Evolutionary conservation across 139 green algal species (phyloP).

Genomic region (Micractinium sp.): DNA sequence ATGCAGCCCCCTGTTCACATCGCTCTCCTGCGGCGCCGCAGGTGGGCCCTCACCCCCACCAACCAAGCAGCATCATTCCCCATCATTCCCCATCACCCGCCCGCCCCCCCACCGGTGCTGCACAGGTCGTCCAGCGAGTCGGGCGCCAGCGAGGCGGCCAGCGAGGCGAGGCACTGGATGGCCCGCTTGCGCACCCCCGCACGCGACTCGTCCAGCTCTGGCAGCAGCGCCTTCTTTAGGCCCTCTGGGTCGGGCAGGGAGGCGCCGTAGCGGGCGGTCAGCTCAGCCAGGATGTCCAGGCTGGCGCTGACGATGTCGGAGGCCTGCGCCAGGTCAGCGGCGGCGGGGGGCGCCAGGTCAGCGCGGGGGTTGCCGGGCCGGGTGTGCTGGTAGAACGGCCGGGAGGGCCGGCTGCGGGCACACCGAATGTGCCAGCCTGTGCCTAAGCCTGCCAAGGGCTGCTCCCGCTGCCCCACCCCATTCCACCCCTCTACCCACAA

Average conservation of each 20-base stretch:
- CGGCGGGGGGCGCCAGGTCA: no score
- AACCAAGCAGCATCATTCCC: no score
- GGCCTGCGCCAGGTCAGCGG: not conserved
- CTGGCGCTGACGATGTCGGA: constrained; percentile 2
- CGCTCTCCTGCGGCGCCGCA: not conserved
- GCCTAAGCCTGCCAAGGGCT: no score
- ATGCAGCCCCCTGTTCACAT: not conserved
- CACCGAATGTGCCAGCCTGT: no score
- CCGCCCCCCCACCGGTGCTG: constrained; percentile 1
- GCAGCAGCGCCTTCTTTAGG: constrained; percentile 69
- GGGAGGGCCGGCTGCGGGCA: no score
- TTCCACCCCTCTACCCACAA: no score
- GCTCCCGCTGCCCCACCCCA: no score
- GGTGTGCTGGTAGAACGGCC: no score
- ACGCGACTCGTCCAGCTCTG: constrained; percentile 67
- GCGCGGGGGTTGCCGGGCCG: no score
- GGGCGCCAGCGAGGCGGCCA: constrained; percentile 15
- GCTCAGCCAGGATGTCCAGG: constrained; percentile 41
- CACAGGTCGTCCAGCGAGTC: constrained; percentile 51
- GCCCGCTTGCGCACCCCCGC: constrained; percentile 77
- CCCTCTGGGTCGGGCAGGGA: constrained; percentile 42
- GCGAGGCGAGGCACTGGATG: constrained; percentile 47
- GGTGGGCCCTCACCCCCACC: no score
- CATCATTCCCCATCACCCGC: not conserved
- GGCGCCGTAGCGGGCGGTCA: constrained; percentile 26